Percentiles rank a stretch among this genome's conserved stretches.
Evolutionary conservation across 768 basidiomycete species (phyloP).

Genomic region (Dioszegia hungarica): DNA sequence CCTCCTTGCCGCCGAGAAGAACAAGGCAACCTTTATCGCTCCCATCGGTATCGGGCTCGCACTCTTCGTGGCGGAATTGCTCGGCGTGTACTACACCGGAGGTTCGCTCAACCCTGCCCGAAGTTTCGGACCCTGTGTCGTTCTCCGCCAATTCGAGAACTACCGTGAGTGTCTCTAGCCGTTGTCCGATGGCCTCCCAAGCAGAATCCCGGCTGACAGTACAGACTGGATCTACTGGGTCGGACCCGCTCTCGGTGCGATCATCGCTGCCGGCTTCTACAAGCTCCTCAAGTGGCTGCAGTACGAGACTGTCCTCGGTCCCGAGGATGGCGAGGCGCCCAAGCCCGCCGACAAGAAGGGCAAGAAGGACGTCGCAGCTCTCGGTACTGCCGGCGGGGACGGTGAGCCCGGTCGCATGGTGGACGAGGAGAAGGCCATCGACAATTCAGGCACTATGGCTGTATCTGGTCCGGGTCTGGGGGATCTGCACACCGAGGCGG

Average conservation of each 20-base stretch:
- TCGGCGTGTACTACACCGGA: slow-evolving; percentile 48
- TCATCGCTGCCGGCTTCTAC: slow-evolving; percentile 45
- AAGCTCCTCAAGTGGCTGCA: slow-evolving; percentile 46
- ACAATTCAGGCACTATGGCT: slow-evolving; percentile 17
- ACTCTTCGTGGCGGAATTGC: slow-evolving; percentile 45
- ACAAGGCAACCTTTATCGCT: slow-evolving; percentile 52
- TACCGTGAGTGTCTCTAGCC: slow-evolving; percentile 16
- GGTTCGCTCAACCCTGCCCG: slow-evolving; percentile 48
- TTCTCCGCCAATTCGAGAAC: slow-evolving; percentile 25
- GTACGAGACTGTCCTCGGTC: slow-evolving; percentile 48
- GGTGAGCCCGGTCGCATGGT: neutral
- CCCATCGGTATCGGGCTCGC: slow-evolving; percentile 52
- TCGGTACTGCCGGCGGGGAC: neutral
- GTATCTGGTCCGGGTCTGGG: slow-evolving; percentile 43
- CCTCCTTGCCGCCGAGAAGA: slow-evolving; percentile 48
- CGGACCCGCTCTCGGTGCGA: slow-evolving; percentile 43
- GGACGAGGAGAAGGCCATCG: slow-evolving; percentile 20
- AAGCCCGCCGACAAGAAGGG: too few relatives aligned
- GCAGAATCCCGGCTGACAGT: neutral
- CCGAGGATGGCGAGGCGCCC: slow-evolving; percentile 18
- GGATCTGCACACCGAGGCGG: slow-evolving; percentile 32
- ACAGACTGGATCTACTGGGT: slow-evolving; percentile 47
- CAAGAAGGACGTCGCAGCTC: neutral
- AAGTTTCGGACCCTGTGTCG: slow-evolving; percentile 44
- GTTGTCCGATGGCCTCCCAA: too few relatives aligned